A percentile compares a stretch with the other conserved stretches of the same genome.
These are phyloP conservation scores for Tolypocladium amazonense DNA, from an alignment of 2,329 filamentous ascomycete species.

Conservation along the genomic window DNA sequence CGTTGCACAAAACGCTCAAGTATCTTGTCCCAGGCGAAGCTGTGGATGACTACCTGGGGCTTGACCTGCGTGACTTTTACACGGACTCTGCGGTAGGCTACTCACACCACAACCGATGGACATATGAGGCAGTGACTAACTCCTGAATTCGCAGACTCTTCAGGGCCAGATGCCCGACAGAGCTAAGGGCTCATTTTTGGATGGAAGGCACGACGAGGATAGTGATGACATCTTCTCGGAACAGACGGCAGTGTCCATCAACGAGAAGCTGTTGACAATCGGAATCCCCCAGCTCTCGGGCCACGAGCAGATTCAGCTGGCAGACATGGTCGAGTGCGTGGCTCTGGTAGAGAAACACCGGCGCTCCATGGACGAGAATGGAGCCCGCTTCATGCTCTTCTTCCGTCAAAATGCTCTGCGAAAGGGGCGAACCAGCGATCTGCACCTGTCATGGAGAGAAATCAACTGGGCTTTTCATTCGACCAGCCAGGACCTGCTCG, in stretches of 20 bases:
- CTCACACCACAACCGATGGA: too few species aligned
- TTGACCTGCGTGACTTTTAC: conserved; percentile 1
- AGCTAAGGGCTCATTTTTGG: conserved; percentile 26
- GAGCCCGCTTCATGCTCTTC: conserved; percentile 76
- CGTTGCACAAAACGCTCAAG: conserved; percentile 66
- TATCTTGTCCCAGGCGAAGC: conserved; percentile 73
- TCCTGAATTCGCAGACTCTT: not conserved
- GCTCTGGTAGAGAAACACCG: conserved; percentile 78
- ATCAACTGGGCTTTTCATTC: conserved; percentile 82
- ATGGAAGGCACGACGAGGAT: conserved; percentile 35
- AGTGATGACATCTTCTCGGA: conserved; percentile 60
- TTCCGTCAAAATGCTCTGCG: conserved; percentile 72
- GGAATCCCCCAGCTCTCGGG: conserved; percentile 72
- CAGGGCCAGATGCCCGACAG: conserved; percentile 10
- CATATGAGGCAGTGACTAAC: not conserved
- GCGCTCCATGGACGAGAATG: conserved; percentile 83
- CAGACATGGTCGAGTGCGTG: conserved; percentile 75
- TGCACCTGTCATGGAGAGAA: conserved; percentile 64
- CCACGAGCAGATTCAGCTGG: conserved; percentile 76
- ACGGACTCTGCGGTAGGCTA: not conserved
- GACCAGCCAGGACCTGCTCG: conserved; percentile 76
- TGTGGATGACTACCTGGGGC: conserved; percentile 67
- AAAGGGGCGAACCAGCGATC: conserved; percentile 52
- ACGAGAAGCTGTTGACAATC: conserved; percentile 64
- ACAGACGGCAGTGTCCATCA: conserved; percentile 57